Conservation (phyloP, 129 eudicot species). For the Escallonia rubra region DNA sequence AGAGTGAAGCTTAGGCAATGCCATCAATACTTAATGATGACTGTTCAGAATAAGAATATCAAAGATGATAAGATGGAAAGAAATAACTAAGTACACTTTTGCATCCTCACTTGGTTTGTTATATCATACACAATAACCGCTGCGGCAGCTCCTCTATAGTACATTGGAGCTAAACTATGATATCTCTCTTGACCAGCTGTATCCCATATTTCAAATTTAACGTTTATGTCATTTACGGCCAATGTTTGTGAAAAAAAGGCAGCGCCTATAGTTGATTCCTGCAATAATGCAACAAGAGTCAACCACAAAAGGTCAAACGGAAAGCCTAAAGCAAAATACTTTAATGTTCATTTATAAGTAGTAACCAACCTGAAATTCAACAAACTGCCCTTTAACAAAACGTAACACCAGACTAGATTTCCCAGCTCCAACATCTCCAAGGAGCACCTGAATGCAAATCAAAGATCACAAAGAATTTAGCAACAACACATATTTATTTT, state of each 20-base stretch:
- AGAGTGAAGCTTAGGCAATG: too few relatives aligned
- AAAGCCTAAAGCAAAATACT: neutral
- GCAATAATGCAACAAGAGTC: slow-evolving; percentile 1
- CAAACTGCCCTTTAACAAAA: slow-evolving; percentile 50
- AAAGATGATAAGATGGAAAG: neutral
- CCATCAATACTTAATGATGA: too few relatives aligned
- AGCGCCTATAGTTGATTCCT: slow-evolving; percentile 59
- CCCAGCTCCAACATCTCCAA: slow-evolving; percentile 56
- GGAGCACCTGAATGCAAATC: slow-evolving; percentile 30
- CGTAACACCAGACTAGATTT: slow-evolving; percentile 53
- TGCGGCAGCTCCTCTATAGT: slow-evolving; percentile 52
- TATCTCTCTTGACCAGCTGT: slow-evolving; percentile 59
- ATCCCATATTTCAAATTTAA: slow-evolving; percentile 52
- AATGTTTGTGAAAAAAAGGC: slow-evolving; percentile 49
- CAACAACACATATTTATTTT: neutral
- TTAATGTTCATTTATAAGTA: neutral
- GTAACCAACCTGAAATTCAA: slow-evolving; percentile 46
- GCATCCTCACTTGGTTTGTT: slow-evolving; percentile 13
- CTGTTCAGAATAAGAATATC: neutral
- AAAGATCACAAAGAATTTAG: slow-evolving; percentile 4
- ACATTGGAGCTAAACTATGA: slow-evolving; percentile 59
- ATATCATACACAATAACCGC: slow-evolving; percentile 48
- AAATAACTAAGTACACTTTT: neutral
- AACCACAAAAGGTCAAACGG: neutral
- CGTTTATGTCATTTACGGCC: slow-evolving; percentile 41